A percentile compares a stretch with the other conserved stretches of the same genome.
phyloP scores from a whole-genome alignment of 495 filamentous ascomycete species.

The Xylaria intraflava region DNA sequence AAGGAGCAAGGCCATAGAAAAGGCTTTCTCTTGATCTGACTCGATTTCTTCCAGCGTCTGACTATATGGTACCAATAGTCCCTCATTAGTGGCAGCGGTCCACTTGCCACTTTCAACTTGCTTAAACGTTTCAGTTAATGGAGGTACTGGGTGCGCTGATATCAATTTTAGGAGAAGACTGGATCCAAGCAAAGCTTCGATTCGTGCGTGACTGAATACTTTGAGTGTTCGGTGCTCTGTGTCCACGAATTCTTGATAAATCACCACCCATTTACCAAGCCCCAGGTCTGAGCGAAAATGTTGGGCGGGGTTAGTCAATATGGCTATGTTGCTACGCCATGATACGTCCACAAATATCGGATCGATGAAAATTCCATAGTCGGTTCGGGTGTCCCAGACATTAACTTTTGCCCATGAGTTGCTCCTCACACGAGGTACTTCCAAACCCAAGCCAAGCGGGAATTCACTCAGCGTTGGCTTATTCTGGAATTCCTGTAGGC shows the following conservation, averaged over 20 bases:
- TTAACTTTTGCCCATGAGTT: too few relatives aligned
- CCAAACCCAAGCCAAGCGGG: slow-evolving; percentile 62
- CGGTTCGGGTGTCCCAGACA: not conserved
- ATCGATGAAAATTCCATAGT: not conserved
- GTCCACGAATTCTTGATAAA: not conserved
- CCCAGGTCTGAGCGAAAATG: not conserved
- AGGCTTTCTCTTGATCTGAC: slow-evolving; percentile 38
- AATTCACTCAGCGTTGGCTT: slow-evolving; percentile 47
- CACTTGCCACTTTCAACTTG: not conserved
- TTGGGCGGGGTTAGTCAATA: not conserved
- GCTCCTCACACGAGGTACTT: slow-evolving; percentile 47
- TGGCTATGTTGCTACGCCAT: slow-evolving; percentile 1
- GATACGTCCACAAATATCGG: slow-evolving; percentile 11
- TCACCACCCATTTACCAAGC: slow-evolving; percentile 19
- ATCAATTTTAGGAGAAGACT: slow-evolving; percentile 9
- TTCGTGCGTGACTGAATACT: slow-evolving; percentile 19
- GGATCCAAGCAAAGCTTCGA: not conserved
- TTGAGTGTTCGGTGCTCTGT: not conserved
- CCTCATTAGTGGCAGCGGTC: not conserved
- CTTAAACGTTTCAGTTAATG: not conserved
- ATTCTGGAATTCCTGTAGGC: slow-evolving; percentile 20
- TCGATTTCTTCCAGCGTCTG: slow-evolving; percentile 29
- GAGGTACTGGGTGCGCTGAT: slow-evolving; percentile 12
- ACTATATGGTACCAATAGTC: slow-evolving; percentile 25
- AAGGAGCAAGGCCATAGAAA: slow-evolving; percentile 53